Percentiles rank a stretch among this genome's conserved stretches.
Evolutionary conservation across 305 asterid genomes (phyloP).

Genomic region (Solanum hybrid): DNA sequence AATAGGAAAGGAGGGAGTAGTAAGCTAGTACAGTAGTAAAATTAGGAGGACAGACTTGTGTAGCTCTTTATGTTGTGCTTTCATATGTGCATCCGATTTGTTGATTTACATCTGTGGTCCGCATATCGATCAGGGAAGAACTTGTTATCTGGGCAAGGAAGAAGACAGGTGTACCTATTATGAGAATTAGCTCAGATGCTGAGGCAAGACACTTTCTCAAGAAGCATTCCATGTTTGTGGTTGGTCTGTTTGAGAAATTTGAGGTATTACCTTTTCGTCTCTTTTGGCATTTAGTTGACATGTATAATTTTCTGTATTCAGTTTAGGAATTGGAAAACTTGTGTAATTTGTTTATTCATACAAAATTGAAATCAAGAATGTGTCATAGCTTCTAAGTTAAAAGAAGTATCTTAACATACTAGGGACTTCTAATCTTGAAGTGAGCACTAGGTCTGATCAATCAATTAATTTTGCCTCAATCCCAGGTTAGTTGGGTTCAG

Average conservation of each 20-base stretch:
- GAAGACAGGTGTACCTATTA: conserved; percentile 77
- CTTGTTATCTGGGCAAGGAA: conserved; percentile 82
- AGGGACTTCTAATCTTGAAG: background rate
- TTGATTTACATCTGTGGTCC: background rate
- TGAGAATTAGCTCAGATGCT: conserved; percentile 38
- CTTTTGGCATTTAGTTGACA: background rate
- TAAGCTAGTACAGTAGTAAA: background rate
- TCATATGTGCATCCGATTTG: background rate
- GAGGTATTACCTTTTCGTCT: conserved; percentile 44
- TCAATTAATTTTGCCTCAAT: background rate
- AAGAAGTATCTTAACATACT: background rate
- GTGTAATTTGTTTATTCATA: background rate
- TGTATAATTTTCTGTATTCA: background rate
- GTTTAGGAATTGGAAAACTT: background rate
- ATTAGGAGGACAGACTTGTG: background rate
- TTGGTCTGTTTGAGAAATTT: conserved; percentile 62
- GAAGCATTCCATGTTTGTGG: conserved; percentile 53
- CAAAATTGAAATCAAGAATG: background rate
- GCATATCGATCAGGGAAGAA: conserved; percentile 58
- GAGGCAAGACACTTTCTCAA: conserved; percentile 63
- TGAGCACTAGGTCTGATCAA: background rate
- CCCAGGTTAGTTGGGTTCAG: background rate
- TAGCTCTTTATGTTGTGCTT: background rate
- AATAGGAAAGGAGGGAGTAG: background rate
- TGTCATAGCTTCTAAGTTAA: background rate